These are phyloP conservation scores for Trypanosoma avium DNA, from an alignment of 208 protist genomes.

Conservation along the genomic window DNA sequence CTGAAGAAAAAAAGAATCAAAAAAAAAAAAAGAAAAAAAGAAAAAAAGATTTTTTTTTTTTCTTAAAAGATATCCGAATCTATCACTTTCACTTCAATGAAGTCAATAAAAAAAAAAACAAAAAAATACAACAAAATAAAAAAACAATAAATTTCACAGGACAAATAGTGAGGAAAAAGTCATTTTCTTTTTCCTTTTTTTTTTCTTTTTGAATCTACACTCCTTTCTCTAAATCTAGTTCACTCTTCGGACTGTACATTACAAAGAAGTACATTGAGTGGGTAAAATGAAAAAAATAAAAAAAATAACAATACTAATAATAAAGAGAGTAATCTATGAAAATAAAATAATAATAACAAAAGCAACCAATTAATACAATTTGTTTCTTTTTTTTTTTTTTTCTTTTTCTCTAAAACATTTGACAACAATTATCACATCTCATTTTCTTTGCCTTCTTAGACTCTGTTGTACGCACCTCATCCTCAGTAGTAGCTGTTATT, in stretches of 20 bases:
- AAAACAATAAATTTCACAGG: no score
- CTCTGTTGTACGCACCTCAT: not conserved
- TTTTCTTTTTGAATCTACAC: no score
- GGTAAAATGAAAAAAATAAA: slow-evolving; percentile 8
- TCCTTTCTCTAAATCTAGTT: no score
- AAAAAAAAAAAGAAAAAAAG: not conserved
- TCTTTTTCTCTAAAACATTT: slow-evolving; percentile 9
- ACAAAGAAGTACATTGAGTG: no score
- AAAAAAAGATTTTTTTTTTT: not conserved
- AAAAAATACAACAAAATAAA: not conserved
- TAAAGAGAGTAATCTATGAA: no score
- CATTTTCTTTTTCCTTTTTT: no score
- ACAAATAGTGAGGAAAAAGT: no score
- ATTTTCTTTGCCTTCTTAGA: not conserved
- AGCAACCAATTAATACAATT: no score
- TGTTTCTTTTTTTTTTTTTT: not conserved
- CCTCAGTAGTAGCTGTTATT: not conserved
- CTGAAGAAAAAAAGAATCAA: not conserved
- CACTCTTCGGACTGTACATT: no score
- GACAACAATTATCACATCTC: slow-evolving; percentile 1
- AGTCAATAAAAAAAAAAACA: not conserved
- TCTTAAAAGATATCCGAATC: no score
- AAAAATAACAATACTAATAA: not conserved
- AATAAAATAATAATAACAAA: slow-evolving; percentile 7
- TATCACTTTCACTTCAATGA: no score